A percentile compares a stretch with the other conserved stretches of the same genome.
These are phyloP conservation scores for Omphalea diandra DNA, from an alignment of 441 rosid genomes.

Conservation along the genomic window DNA sequence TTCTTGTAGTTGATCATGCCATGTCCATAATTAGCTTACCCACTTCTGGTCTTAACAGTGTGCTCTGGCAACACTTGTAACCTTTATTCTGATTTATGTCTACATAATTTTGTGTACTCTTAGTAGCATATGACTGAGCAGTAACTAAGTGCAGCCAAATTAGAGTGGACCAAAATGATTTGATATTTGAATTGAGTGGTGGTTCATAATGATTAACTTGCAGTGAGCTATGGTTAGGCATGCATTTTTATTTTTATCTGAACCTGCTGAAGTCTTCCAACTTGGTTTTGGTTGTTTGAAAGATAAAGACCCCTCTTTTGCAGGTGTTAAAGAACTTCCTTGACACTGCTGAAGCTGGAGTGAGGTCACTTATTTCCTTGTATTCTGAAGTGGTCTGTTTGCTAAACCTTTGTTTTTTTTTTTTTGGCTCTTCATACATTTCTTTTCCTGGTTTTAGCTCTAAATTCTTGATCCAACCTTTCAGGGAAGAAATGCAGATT, in stretches of 20 bases:
- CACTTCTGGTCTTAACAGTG: too few relatives aligned
- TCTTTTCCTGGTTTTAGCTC: constrained; percentile 14
- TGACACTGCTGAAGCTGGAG: constrained; percentile 88
- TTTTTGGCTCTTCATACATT: too few relatives aligned
- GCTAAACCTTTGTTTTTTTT: too few relatives aligned
- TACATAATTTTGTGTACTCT: too few relatives aligned
- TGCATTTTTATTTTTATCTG: not conserved
- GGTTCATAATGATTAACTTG: not conserved
- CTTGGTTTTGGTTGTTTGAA: constrained; percentile 5
- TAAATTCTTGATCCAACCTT: constrained; percentile 21
- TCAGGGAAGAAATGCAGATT: constrained; percentile 98
- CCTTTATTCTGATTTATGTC: too few relatives aligned
- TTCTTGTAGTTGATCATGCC: too few relatives aligned
- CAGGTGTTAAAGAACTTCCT: constrained; percentile 84
- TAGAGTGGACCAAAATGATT: not conserved
- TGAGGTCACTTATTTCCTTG: constrained; percentile 65
- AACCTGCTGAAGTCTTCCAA: not conserved
- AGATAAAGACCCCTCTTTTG: constrained; percentile 13
- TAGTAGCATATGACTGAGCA: not conserved
- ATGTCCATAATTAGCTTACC: too few relatives aligned
- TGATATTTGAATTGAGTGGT: not conserved
- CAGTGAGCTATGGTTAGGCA: not conserved
- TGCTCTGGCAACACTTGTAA: too few relatives aligned
- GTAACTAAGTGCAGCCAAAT: not conserved
- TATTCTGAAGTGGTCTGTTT: constrained; percentile 85